These are phyloP conservation scores for Talaromyces pinophilus DNA, from an alignment of 2,329 filamentous ascomycete genomes.

Conservation along the genomic window DNA sequence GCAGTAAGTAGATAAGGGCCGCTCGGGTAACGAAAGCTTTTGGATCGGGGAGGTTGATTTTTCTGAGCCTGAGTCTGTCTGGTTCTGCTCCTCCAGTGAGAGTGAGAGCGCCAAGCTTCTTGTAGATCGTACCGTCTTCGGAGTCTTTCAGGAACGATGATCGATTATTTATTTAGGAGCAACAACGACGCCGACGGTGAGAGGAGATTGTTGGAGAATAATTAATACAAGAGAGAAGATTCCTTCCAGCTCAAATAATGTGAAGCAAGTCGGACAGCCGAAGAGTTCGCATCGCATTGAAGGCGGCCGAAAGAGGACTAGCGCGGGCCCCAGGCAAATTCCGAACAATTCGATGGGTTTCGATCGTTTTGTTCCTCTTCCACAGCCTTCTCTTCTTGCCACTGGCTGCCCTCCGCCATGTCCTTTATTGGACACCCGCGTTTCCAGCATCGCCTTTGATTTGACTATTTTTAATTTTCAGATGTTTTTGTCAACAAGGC, in stretches of 20 bases:
- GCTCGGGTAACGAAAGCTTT: constrained; percentile 11
- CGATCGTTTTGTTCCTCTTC: constrained; percentile 13
- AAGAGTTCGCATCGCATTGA: neutral
- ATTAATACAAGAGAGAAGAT: neutral
- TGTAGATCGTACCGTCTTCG: constrained; percentile 16
- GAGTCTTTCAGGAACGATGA: neutral
- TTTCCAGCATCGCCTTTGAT: neutral
- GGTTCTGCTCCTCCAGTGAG: constrained; percentile 3
- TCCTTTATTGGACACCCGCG: neutral
- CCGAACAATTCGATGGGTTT: constrained; percentile 23
- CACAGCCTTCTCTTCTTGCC: constrained; percentile 15
- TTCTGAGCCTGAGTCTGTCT: neutral
- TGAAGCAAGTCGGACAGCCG: constrained; percentile 17
- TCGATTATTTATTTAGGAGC: too few species aligned
- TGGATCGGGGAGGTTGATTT: neutral
- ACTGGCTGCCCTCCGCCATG: neutral
- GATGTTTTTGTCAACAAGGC: neutral
- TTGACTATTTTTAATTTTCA: neutral
- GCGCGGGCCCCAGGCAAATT: constrained; percentile 17
- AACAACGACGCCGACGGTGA: neutral
- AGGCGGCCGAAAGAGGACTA: constrained; percentile 14
- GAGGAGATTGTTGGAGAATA: neutral
- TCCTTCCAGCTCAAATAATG: neutral
- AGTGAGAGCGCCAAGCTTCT: constrained; percentile 13
- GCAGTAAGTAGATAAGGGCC: neutral